These are phyloP conservation scores for Vaccinium darrowii DNA, from an alignment of 148 eudicot genomes.

Conservation along the genomic window DNA sequence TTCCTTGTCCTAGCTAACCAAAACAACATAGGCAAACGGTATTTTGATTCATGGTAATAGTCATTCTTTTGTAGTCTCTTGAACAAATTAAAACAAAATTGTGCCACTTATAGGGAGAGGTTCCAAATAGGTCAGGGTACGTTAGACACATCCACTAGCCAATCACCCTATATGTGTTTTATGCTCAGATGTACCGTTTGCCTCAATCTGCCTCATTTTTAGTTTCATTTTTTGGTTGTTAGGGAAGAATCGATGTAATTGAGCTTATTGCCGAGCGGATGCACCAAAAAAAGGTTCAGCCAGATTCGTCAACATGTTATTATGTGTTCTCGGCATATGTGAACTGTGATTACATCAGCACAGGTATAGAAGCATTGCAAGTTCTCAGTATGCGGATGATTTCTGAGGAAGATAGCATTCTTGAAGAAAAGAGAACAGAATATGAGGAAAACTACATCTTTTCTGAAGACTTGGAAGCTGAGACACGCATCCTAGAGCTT, in stretches of 20 bases:
- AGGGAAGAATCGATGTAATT: constrained; percentile 70
- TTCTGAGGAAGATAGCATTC: constrained; percentile 40
- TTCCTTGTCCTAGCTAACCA: not conserved
- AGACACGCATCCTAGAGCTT: constrained; percentile 41
- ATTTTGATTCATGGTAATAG: not conserved
- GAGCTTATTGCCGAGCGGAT: constrained; percentile 63
- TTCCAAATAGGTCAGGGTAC: not conserved
- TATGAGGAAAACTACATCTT: constrained; percentile 47
- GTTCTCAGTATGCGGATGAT: constrained; percentile 88
- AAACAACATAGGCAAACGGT: not conserved
- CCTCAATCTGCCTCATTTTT: not conserved
- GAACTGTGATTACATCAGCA: constrained; percentile 38
- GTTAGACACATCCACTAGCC: not conserved
- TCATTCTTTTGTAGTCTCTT: not conserved
- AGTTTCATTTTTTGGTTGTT: not conserved
- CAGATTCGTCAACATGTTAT: constrained; percentile 67
- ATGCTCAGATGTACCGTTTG: not conserved
- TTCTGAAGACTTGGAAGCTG: constrained; percentile 58
- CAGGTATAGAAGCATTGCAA: constrained; percentile 82
- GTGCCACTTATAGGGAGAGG: not conserved
- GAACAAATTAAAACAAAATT: not conserved
- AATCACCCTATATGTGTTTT: not conserved
- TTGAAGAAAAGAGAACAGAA: constrained; percentile 35
- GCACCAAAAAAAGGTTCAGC: constrained; percentile 58
- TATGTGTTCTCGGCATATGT: constrained; percentile 64